phyloP scores from a whole-genome alignment of 805 yeast species.

The Blastobotrys muscicola region DNA sequence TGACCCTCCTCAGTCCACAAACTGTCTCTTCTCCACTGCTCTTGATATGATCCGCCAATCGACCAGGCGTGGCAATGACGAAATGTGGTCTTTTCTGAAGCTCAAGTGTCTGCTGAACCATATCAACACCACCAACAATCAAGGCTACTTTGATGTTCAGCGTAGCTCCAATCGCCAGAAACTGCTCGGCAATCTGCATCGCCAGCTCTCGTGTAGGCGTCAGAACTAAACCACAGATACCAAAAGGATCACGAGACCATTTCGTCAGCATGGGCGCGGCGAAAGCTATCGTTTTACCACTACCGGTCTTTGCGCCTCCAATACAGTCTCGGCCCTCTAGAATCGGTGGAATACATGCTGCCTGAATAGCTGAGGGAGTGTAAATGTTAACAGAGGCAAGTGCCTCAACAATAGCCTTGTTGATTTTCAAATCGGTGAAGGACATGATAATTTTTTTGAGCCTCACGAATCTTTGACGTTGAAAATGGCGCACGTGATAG shows the following conservation, averaged over 20 bases:
- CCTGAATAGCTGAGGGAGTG: slow-evolving; percentile 79
- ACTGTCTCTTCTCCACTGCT: slow-evolving; percentile 84
- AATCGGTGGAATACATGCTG: slow-evolving; percentile 81
- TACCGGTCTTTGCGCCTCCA: slow-evolving; percentile 97
- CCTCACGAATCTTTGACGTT: not conserved
- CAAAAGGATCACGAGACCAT: slow-evolving; percentile 94
- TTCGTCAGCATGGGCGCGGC: slow-evolving; percentile 93
- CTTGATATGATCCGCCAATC: slow-evolving; percentile 84
- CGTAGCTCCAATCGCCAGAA: slow-evolving; percentile 80
- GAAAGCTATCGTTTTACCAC: slow-evolving; percentile 96
- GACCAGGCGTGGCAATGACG: slow-evolving; percentile 94
- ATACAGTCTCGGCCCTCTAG: slow-evolving; percentile 81
- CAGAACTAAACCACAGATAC: slow-evolving; percentile 77
- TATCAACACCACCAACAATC: slow-evolving; percentile 92
- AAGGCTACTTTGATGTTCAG: slow-evolving; percentile 79
- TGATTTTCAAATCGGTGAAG: slow-evolving; percentile 61
- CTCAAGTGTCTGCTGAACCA: slow-evolving; percentile 77
- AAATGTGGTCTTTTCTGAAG: slow-evolving; percentile 83
- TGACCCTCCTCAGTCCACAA: slow-evolving; percentile 65
- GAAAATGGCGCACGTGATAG: not conserved
- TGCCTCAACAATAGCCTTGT: slow-evolving; percentile 81
- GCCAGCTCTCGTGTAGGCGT: slow-evolving; percentile 93
- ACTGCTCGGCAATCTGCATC: slow-evolving; percentile 93
- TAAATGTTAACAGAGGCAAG: slow-evolving; percentile 71
- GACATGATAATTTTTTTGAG: slow-evolving; percentile 14